phyloP scores from a whole-genome alignment of 2,329 filamentous ascomycete genomes.

The Claviceps lovelessii region DNA sequence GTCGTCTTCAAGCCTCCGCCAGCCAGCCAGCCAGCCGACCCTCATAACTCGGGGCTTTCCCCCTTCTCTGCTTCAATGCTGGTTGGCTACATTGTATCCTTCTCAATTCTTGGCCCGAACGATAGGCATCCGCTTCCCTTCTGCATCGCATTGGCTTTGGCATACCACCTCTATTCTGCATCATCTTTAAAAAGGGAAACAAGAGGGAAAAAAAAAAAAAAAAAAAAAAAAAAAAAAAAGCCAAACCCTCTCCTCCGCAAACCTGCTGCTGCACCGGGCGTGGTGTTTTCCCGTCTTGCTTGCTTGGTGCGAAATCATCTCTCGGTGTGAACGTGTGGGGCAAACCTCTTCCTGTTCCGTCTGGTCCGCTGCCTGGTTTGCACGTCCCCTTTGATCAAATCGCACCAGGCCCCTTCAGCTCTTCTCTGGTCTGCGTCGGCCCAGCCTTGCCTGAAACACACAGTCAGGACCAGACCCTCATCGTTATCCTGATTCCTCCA shows the following conservation, averaged over 20 bases:
- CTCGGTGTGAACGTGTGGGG: not conserved
- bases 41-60: not conserved
- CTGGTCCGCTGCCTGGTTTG: not conserved
- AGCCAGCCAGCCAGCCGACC: not conserved
- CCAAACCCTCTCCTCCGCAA: not conserved
- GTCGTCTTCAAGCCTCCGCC: not conserved
- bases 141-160: too few relatives aligned
- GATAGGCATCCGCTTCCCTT: not conserved
- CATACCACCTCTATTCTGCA: not conserved
- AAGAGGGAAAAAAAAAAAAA: too few relatives aligned
- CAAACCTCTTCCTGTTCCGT: not conserved
- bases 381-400: conserved; percentile 1
- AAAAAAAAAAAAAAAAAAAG: too few relatives aligned
- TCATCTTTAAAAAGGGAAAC: not conserved
- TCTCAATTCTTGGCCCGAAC: not conserved
- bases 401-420: conserved; percentile 1
- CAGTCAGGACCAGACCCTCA: conserved; percentile 5
- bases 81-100: not conserved
- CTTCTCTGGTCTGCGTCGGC: conserved; percentile 1
- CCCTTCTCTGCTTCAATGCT: not conserved
- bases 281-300: too few relatives aligned
- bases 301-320: not conserved
- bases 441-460: conserved; percentile 14
- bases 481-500: conserved; percentile 6
- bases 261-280: not conserved